These are phyloP conservation scores for Talaromyces stipitatus DNA, from an alignment of 495 filamentous ascomycete genomes.

Conservation along the genomic window DNA sequence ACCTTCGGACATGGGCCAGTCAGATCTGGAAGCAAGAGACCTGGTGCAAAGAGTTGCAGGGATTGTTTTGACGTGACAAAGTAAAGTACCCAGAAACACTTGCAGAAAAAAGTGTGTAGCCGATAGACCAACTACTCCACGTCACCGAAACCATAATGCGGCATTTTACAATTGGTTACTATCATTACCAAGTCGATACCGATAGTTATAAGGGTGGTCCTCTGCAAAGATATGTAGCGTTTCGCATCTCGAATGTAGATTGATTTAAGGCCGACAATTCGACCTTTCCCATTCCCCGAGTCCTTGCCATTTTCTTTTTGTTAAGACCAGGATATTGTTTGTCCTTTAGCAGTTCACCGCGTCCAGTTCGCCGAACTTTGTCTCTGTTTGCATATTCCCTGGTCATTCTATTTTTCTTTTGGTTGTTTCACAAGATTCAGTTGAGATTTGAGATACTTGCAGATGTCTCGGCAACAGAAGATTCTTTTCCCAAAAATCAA, in stretches of 20 bases:
- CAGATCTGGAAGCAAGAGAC: background rate
- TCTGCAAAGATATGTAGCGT: background rate
- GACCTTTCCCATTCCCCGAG: background rate
- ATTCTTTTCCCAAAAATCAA: constrained; percentile 13
- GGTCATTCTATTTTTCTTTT: background rate
- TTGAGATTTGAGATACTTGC: constrained; percentile 4
- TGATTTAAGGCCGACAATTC: background rate
- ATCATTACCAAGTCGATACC: background rate
- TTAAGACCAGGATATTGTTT: background rate
- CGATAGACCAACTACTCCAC: background rate
- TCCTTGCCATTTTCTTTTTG: background rate
- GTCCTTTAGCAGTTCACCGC: background rate
- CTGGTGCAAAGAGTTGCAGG: background rate
- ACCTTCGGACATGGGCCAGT: background rate
- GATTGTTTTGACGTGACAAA: background rate
- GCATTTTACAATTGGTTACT: constrained; percentile 3
- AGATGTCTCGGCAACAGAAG: constrained; percentile 37
- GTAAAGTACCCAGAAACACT: background rate
- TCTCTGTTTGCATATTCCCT: background rate
- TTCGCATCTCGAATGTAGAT: background rate
- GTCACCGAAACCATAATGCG: constrained; percentile 4
- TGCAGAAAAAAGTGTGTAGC: background rate
- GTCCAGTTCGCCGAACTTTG: background rate
- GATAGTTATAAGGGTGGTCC: background rate
- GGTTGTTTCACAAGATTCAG: background rate